Evolutionary conservation across 305 asterid species (phyloP), one percentile per base, ranked within the genome.

Genomic region (Fraxinus platypoda): DNA sequence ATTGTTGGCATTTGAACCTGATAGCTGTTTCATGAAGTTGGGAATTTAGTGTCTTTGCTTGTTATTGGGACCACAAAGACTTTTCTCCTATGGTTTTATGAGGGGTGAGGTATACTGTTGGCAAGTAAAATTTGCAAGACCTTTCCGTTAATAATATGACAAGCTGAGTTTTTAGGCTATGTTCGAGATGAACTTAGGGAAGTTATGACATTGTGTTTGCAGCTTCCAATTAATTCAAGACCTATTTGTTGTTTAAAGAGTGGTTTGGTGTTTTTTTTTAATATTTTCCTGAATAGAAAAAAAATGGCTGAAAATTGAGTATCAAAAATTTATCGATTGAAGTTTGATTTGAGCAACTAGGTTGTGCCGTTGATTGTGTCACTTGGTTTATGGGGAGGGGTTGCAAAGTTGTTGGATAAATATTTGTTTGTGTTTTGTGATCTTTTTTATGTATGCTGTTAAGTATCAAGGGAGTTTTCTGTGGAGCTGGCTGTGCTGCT

Each of bases 1-100:
- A 77, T 80, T 85, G 41, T 57, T 72, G 57, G 52, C 71, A 77
- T 88, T 31, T 80, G 78, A 71, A 81, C 54, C 68, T 19, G 78
- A 57, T 28, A 77, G 49, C 70, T 7, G 15, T 52, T n/a, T 35
- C 23, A 79, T 74, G 79, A 80, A 54, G 41, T 75, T 84, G 46
- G 38, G 38, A 79, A 62, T 81, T 72, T 79, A 76, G 81, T 17
- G 33, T 35, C 28, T 80, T 76, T 35, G 49, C 25, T 62, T 41
- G 81, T 80, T 71, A 13, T 41, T 66, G 76, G 62, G 70, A 76
- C 25, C 9, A 38, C 33, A 34, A 81, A 46, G 75, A 74, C 46
- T 81, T 70, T 80, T 33, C 21, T 80, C 34, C 17, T 64, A 49
- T 64, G 77, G 49, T 73, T 70, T 26, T 28, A 26, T 38, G 76